A percentile compares a stretch with the other conserved stretches of the same genome.
These are phyloP conservation scores for Gracilaria domingensis DNA, from an alignment of 23 red algal genomes.

Conservation along the genomic window DNA sequence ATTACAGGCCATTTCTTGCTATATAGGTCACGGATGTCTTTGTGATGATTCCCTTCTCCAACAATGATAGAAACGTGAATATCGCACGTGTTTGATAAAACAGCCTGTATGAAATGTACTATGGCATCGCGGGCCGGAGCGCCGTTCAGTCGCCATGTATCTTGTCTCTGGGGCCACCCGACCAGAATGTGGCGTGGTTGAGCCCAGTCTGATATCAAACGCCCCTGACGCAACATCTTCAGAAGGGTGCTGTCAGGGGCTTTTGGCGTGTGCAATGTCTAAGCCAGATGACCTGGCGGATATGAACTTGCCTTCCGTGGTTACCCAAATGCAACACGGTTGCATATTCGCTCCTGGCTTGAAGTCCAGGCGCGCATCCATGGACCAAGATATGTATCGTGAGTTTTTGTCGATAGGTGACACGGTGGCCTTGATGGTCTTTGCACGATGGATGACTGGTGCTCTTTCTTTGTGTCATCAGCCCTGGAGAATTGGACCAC, in stretches of 20 bases:
- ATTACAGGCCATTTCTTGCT: background rate
- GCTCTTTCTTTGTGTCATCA: too few species aligned
- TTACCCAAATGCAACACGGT: background rate
- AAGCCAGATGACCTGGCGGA: too few species aligned
- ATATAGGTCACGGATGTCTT: background rate
- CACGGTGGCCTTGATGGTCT: too few species aligned
- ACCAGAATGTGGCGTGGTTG: conserved; percentile 2
- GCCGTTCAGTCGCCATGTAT: conserved; percentile 32
- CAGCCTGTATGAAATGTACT: background rate
- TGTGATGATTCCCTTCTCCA: background rate
- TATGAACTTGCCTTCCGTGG: background rate
- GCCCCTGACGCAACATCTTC: background rate
- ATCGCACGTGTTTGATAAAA: background rate
- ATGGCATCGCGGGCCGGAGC: conserved; percentile 8
- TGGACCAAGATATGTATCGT: background rate
- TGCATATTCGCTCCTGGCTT: background rate
- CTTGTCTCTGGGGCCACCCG: conserved; percentile 27
- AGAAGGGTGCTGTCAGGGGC: background rate
- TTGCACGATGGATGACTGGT: too few species aligned
- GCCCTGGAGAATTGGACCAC: too few species aligned
- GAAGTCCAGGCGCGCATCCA: background rate
- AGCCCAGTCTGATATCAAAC: conserved; percentile 6
- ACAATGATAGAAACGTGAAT: conserved; percentile 7
- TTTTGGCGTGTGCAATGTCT: too few species aligned
- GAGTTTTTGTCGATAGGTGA: too few species aligned